Percentiles rank a stretch among this genome's conserved stretches.
These are phyloP conservation scores for Blastocystis sp. DNA, from an alignment of 352 stramenopile species.

Conservation along the genomic window DNA sequence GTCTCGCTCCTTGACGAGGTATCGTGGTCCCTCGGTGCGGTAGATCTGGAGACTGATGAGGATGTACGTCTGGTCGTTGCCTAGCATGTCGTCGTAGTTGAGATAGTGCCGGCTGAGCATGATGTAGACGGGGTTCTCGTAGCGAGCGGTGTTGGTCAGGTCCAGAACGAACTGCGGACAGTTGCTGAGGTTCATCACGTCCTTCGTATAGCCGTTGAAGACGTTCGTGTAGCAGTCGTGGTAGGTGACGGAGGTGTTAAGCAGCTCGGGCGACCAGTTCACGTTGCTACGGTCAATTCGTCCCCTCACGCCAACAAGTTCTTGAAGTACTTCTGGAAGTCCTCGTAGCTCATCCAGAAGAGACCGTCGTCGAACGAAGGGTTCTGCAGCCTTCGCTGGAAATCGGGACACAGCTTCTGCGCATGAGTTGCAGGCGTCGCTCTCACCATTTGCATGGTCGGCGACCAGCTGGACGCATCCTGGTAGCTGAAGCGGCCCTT, in stretches of 20 bases:
- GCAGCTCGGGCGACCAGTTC: conserved; percentile 84
- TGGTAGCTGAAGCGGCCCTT: conserved; percentile 70
- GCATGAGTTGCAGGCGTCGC: conserved; percentile 61
- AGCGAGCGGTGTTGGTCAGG: conserved; percentile 64
- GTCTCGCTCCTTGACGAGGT: conserved; percentile 18
- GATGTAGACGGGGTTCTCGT: conserved; percentile 70
- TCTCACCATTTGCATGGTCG: conserved; percentile 62
- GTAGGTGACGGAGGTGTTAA: conserved; percentile 63
- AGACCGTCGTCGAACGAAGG: conserved; percentile 73
- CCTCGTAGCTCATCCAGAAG: conserved; percentile 87
- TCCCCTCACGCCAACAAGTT: conserved; percentile 66
- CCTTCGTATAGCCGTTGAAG: conserved; percentile 71
- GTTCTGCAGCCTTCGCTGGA: background rate
- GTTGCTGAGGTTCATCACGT: conserved; percentile 78
- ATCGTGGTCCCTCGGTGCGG: background rate
- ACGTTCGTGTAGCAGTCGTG: conserved; percentile 73
- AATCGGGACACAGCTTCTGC: conserved; percentile 56
- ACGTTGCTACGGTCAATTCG: conserved; percentile 63
- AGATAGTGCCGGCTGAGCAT: conserved; percentile 81
- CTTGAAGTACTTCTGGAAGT: conserved; percentile 78
- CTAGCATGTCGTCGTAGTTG: conserved; percentile 61
- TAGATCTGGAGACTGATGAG: background rate
- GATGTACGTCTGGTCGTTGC: background rate
- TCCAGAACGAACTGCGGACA: conserved; percentile 82
- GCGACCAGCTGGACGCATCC: conserved; percentile 63